Conservation (phyloP, 768 basidiomycete genomes). For the Lentinula boryana region DNA sequence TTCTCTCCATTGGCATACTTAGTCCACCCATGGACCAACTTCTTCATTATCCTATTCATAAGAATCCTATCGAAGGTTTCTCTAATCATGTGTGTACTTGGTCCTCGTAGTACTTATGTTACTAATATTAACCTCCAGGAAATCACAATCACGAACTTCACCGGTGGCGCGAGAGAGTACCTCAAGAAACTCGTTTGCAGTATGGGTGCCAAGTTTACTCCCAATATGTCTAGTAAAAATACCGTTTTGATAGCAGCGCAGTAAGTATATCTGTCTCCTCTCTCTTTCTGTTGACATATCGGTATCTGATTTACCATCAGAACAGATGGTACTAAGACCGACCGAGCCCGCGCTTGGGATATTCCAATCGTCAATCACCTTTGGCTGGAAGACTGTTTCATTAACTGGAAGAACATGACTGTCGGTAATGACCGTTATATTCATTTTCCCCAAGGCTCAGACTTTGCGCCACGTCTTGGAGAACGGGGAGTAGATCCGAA, state of each 20-base stretch:
- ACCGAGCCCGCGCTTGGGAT: conserved; percentile 71
- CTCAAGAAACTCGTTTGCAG: conserved; percentile 73
- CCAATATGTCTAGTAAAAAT: conserved; percentile 73
- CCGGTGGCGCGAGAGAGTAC: conserved; percentile 81
- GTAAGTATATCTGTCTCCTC: conserved; percentile 37
- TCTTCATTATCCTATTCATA: conserved; percentile 80
- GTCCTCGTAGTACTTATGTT: neutral
- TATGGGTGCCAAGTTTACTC: conserved; percentile 78
- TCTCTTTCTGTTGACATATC: neutral
- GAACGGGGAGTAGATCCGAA: conserved; percentile 31
- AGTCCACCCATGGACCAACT: conserved; percentile 67
- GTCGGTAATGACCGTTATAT: conserved; percentile 64
- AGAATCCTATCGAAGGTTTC: conserved; percentile 53
- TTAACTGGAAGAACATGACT: conserved; percentile 69
- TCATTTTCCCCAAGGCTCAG: conserved; percentile 58
- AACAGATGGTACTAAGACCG: conserved; percentile 52
- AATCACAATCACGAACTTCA: conserved; percentile 86
- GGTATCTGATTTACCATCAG: conserved; percentile 15
- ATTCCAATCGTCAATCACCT: conserved; percentile 85
- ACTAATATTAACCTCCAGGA: conserved; percentile 31
- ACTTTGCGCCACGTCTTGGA: conserved; percentile 47
- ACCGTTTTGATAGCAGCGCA: conserved; percentile 80
- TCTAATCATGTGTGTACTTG: conserved; percentile 46
- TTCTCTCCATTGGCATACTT: conserved; percentile 56
- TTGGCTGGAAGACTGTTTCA: conserved; percentile 90